phyloP scores from a whole-genome alignment of 306 rosid species.

The Sesbania bispinosa region DNA sequence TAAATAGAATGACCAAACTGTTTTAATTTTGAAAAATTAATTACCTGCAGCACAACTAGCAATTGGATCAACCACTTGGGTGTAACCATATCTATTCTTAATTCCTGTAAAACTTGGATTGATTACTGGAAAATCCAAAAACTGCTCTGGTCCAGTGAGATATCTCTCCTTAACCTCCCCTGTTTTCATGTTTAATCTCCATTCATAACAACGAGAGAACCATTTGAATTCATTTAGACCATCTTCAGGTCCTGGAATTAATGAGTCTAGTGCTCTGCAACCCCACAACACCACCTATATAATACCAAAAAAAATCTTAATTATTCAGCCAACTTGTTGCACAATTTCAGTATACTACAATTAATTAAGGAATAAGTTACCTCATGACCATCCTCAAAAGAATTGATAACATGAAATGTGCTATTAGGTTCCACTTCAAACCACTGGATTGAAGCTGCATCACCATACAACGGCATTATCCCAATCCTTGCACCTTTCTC shows the following conservation, averaged over 20 bases:
- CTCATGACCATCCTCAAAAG: slow-evolving; percentile 63
- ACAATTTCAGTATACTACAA: neutral
- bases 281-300: slow-evolving; percentile 46
- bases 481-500: slow-evolving; percentile 65
- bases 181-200: slow-evolving; percentile 61
- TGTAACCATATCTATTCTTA: slow-evolving; percentile 49
- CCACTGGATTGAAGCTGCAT: slow-evolving; percentile 59
- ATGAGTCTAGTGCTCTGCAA: slow-evolving; percentile 62
- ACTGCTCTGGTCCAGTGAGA: slow-evolving; percentile 22
- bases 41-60: slow-evolving; percentile 47
- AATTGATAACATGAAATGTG: slow-evolving; percentile 62
- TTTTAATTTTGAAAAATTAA: too few species aligned
- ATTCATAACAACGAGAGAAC: slow-evolving; percentile 46
- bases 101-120: slow-evolving; percentile 45
- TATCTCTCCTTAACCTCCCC: slow-evolving; percentile 56
- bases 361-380: too few species aligned
- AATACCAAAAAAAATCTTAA: too few species aligned
- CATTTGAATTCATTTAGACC: slow-evolving; percentile 32
- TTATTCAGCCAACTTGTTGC: too few species aligned
- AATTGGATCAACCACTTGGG: slow-evolving; percentile 47
- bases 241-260: slow-evolving; percentile 49
- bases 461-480: slow-evolving; percentile 70
- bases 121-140: slow-evolving; percentile 70
- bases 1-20: too few species aligned
- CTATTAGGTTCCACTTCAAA: slow-evolving; percentile 60